Conservation (phyloP, 2,329 filamentous ascomycete species). For the Alternaria sp. region DNA sequence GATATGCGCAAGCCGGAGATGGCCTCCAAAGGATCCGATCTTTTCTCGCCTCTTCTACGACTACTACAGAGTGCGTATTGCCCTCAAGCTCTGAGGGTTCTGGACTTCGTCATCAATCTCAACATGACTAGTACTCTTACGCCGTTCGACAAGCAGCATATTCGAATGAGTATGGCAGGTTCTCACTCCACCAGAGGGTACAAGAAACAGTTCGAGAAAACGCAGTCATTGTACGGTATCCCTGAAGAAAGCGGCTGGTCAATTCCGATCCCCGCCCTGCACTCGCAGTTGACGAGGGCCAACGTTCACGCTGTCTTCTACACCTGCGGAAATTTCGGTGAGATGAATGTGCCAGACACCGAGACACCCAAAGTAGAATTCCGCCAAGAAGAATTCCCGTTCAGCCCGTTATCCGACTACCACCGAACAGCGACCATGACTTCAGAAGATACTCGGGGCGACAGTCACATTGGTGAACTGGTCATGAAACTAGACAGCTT, state of each 20-base stretch:
- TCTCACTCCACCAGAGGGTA: constrained; percentile 79
- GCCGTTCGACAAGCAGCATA: constrained; percentile 90
- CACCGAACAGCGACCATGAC: constrained; percentile 90
- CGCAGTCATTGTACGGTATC: constrained; percentile 93
- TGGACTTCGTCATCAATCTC: constrained; percentile 96
- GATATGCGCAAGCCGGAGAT: constrained; percentile 94
- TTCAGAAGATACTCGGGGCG: constrained; percentile 78
- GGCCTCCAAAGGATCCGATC: constrained; percentile 86
- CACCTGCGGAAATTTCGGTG: constrained; percentile 70
- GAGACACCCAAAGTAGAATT: constrained; percentile 90
- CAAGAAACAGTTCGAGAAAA: constrained; percentile 92
- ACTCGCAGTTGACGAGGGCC: constrained; percentile 82
- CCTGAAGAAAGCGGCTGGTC: constrained; percentile 96
- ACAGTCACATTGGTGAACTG: constrained; percentile 80
- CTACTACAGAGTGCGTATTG: constrained; percentile 93
- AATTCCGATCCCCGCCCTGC: constrained; percentile 87
- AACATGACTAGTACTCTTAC: constrained; percentile 79
- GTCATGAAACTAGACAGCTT: constrained; percentile 66
- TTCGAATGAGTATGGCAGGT: constrained; percentile 97
- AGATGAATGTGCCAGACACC: constrained; percentile 61
- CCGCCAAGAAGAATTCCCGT: constrained; percentile 84
- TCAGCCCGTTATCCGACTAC: constrained; percentile 71
- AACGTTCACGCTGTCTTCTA: constrained; percentile 98
- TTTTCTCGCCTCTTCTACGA: constrained; percentile 90
- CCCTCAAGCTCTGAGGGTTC: constrained; percentile 86